Base-by-base conservation (phyloP, 1,284 basidiomycete genomes). In the Rhodotorula sp. region DNA sequence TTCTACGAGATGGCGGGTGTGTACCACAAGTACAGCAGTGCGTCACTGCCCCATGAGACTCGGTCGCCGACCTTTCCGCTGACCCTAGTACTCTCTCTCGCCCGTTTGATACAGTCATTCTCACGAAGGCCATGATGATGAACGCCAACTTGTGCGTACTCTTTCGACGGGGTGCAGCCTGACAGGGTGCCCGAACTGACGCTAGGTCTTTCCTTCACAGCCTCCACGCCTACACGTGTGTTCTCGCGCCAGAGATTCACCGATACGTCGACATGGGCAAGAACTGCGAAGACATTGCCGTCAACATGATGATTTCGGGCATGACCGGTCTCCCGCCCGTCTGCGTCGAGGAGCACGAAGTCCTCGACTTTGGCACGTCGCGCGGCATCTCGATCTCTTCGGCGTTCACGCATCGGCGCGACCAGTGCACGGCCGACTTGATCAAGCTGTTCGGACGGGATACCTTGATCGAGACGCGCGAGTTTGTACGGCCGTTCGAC, bases 231-330 rank as follows among this genome's bases (percentile, higher is more conserved):
- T 59, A 46, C 44, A 59, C 58, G 7, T 59, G 58, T 44, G 58
- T 59, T 26, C 44, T 59, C 17, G 44, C 58, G 44, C 58, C 58
- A 7, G 58, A 59, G 26, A 46, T 59, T 18, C 58, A 59, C 58
- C 58, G 58, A n/a, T 59, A 42, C 58, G n/a, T 59, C 58, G 58
- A 59, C 58, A 46, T 29, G n/a, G 58, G 58, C 58, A 59, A 59
- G 58, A 59, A 59, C 20, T 59, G 58, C 58, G 58, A 59, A 29
- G 58, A 59, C 44, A 59, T 59, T 44, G 58, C 58, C 26, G 46
- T 59, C 44, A 59, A 59, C 58, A 59, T 59, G 58, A 59, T 59
- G 58, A 44, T 46, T 18, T 59, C 58, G 44, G 58, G 58, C 44
- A 3, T 59, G 58, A 59, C 58, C 17, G 58, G 58, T 26, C 24